Evolutionary conservation across 2,329 filamentous ascomycete species (phyloP), one percentile per base, ranked within the genome.

Genomic region (Neurospora sp.): DNA sequence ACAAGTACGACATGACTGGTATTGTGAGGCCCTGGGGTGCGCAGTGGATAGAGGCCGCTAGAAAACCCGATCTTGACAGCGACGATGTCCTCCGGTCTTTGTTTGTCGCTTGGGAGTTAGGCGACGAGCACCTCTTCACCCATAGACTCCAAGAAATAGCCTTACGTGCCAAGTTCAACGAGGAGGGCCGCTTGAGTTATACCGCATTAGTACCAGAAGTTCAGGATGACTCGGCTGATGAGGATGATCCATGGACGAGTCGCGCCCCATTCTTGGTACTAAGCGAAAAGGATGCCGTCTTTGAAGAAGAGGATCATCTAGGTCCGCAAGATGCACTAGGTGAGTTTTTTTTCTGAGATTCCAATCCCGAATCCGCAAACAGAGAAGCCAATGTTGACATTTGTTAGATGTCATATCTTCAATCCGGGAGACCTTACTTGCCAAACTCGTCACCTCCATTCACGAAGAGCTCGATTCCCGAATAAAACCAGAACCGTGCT

Each of bases 1-100:
- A 70, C 43, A 70, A 70, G 9, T 70, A 68, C 33, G 69, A 43
- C 62, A 23, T 67, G n/a, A 33, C 38, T 19, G 19, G 52, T 10
- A 10, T 67, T 13, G 0, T 67, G 8, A 40, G 19, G 13, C 66
- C 68, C 3, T 67, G 66, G 68, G 19, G n/a, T 19, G 17, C 42
- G n/a, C n/a, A 43, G n/a, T 43, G 42, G 42, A 43, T 19, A 19
- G 8, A 43, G 42, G n/a, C 3, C 1, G 42, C 42, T 19, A 43
- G 42, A 43, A n/a, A 19, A 4, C 17, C 3, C 42, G 0, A 5
- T 8, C 42, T 19, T 43, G 42, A 19, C 2, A 43, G n/a, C 42
- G 42, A 43, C 42, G n/a, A 43, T 9, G 11, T 43, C n/a, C 42
- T 43, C 1, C 1, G 42, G n/a, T 43, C 42, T 19, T 43, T 43